phyloP scores from a whole-genome alignment of 2,329 filamentous ascomycete genomes.

The Didymosphaeria variabile region DNA sequence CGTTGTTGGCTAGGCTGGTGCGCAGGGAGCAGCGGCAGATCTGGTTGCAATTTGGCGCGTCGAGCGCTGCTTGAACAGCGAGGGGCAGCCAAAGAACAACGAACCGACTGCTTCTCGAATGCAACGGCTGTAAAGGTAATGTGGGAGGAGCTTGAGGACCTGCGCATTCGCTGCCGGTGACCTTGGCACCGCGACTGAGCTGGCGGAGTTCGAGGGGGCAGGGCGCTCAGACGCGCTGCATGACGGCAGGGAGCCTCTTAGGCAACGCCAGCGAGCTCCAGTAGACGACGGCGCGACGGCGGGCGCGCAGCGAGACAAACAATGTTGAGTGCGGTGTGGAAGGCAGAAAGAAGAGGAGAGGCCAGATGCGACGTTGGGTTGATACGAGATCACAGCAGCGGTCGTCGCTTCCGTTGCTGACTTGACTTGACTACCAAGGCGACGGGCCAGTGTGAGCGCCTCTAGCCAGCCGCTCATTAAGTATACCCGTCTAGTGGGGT shows the following conservation, averaged over 20 bases:
- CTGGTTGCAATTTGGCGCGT: constrained; percentile 21
- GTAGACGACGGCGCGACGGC: constrained; percentile 14
- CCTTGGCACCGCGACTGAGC: constrained; percentile 16
- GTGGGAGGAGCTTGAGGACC: constrained; percentile 3
- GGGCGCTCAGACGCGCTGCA: constrained; percentile 14
- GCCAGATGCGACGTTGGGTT: not conserved
- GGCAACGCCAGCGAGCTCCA: constrained; percentile 7
- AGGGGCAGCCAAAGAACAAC: constrained; percentile 10
- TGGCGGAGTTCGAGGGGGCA: constrained; percentile 12
- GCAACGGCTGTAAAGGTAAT: not conserved
- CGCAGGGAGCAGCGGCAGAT: constrained; percentile 37
- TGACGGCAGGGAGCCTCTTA: constrained; percentile 20
- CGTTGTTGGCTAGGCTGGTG: constrained; percentile 28
- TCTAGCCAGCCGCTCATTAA: constrained; percentile 9
- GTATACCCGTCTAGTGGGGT: not conserved
- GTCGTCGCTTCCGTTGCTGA: not conserved
- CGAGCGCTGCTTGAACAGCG: constrained; percentile 9
- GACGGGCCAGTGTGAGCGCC: constrained; percentile 4
- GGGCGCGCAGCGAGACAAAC: constrained; percentile 2
- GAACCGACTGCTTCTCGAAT: not conserved
- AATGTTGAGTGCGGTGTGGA: not conserved
- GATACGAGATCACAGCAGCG: constrained; percentile 1
- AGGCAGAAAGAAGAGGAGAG: not conserved
- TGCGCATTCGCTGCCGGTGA: not conserved
- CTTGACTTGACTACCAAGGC: constrained; percentile 1